Evolutionary conservation across 2,329 filamentous ascomycete species (phyloP), one percentile per base, ranked within the genome.

Genomic region (Sarocladiaceae sp.): DNA sequence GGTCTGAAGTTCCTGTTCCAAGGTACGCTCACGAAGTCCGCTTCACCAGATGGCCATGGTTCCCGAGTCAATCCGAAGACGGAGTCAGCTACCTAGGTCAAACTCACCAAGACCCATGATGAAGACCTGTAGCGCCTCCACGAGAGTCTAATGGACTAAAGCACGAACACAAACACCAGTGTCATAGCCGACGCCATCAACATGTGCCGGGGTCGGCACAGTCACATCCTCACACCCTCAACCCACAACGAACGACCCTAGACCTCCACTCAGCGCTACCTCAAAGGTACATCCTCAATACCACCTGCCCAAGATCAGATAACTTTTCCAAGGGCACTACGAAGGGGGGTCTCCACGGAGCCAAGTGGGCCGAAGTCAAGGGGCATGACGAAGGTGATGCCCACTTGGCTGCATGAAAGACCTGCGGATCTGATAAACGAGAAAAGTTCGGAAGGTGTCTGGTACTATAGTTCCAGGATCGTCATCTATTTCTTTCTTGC

Each of bases 231-330:
- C 37, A 40, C 33, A n/a, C 37, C 10, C n/a, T 23, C 37, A 17
- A 40, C 37, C 10, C 8, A 20, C 37, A 40, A 40, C 17, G 6
- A 20, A 6, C 15, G 6, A 7, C 8, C 7, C 8, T 40, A 8
- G 22, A 22, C 40, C 17, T 23, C 40, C 26, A 22, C 17, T 28
- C 3, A 10, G 17, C 7, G 20, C 17, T 44, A 44, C 40, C 11
- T 44, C 22, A 28, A 26, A 26, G 40, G 40, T 44, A 44, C 40
- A 44, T 44, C 20, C 11, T 26, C 22, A 36, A 18, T 42, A 29
- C 44, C 39, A 52, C 15, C 13, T 29, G 18, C 29, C 26, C 10
- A 3, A 25, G 51, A 53, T 53, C 51, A 53, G 51, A 53, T 53
- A 53, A 53, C 7, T 11, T 33, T 15, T 33, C 15, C 29, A 33